phyloP scores from a whole-genome alignment of 768 basidiomycete species.

The Termitomyces sp. region DNA sequence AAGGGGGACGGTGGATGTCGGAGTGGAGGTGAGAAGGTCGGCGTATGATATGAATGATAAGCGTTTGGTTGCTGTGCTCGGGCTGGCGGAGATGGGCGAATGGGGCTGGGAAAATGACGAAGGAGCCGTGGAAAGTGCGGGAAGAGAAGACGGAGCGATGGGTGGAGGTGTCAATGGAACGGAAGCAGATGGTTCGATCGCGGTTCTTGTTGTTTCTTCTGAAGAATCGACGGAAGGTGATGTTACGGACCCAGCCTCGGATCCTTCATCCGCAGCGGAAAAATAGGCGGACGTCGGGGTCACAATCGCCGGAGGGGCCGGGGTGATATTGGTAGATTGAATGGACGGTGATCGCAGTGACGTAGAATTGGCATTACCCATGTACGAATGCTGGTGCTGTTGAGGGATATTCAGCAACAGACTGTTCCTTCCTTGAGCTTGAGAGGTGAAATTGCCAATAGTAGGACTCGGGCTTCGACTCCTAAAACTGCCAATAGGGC shows the following conservation, averaged over 20 bases:
- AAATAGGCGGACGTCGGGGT: constrained; percentile 51
- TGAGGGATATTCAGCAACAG: constrained; percentile 48
- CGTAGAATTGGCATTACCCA: background rate
- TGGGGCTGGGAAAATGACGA: constrained; percentile 16
- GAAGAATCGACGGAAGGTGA: constrained; percentile 13
- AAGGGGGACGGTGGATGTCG: constrained; percentile 67
- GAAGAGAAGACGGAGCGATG: constrained; percentile 13
- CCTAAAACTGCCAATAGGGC: constrained; percentile 66
- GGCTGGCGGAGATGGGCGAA: constrained; percentile 25
- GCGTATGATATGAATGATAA: constrained; percentile 89
- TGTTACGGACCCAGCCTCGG: constrained; percentile 15
- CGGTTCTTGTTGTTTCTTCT: constrained; percentile 5
- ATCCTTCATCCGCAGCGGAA: constrained; percentile 33
- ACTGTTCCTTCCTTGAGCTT: constrained; percentile 33
- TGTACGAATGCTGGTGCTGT: constrained; percentile 9
- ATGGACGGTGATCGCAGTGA: constrained; percentile 10
- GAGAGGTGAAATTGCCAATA: constrained; percentile 20
- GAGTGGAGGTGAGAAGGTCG: constrained; percentile 78
- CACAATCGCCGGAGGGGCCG: constrained; percentile 27
- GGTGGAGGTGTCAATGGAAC: background rate
- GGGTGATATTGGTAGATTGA: background rate
- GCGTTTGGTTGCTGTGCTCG: constrained; percentile 57
- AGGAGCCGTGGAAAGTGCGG: constrained; percentile 19
- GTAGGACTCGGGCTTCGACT: constrained; percentile 67
- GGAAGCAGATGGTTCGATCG: background rate